phyloP scores from a whole-genome alignment of 129 eudicot species.

The Tagetes erecta region DNA sequence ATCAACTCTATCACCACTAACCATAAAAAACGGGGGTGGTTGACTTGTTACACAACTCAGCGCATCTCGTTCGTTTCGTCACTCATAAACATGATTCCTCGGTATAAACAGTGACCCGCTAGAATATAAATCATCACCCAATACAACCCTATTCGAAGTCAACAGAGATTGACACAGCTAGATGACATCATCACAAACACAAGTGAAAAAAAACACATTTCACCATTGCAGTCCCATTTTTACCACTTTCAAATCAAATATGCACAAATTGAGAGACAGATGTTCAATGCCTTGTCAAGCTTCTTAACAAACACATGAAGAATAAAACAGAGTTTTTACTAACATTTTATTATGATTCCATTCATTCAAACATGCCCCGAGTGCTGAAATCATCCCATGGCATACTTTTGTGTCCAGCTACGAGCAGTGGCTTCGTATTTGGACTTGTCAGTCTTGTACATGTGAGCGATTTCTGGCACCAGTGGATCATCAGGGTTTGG shows the following conservation, averaged over 20 bases:
- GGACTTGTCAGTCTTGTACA: conserved; percentile 68
- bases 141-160: not conserved
- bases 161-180: not conserved
- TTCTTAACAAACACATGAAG: conserved; percentile 35
- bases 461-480: conserved; percentile 76
- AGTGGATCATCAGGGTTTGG: conserved; percentile 78
- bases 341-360: conserved; percentile 27
- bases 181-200: not conserved
- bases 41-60: no score
- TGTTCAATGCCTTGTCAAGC: conserved; percentile 35
- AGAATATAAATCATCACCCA: not conserved
- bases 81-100: no score
- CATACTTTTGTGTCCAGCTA: conserved; percentile 80
- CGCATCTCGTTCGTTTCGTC: no score
- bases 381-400: conserved; percentile 51
- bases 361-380: conserved; percentile 10
- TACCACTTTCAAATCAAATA: conserved; percentile 34
- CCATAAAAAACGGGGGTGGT: no score
- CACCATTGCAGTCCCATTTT: conserved; percentile 23
- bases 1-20: no score
- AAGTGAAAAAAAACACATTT: conserved; percentile 15
- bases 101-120: no score
- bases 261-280: conserved; percentile 34
- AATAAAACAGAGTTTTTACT: conserved; percentile 30
- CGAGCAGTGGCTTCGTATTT: conserved; percentile 75